Evolutionary conservation across 164 flowering plant genomes (phyloP).

Genomic region (Macadamia tetraphylla): DNA sequence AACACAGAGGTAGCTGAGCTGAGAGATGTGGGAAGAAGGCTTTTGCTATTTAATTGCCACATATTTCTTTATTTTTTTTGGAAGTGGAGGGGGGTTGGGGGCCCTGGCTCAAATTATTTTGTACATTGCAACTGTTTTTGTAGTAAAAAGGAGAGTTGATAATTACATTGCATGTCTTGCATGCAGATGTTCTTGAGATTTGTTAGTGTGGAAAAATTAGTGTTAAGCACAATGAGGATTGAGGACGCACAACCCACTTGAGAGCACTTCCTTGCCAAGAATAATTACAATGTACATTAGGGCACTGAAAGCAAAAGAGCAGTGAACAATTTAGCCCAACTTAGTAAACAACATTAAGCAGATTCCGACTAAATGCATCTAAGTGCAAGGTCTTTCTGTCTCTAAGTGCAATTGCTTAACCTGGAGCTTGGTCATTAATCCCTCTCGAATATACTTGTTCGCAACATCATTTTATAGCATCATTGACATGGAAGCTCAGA

Average conservation of each 20-base stretch:
- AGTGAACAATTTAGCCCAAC: neutral
- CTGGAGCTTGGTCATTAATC: constrained; percentile 50
- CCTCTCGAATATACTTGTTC: constrained; percentile 41
- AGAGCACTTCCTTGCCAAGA: no score
- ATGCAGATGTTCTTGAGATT: no score
- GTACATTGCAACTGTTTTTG: neutral
- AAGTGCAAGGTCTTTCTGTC: constrained; percentile 10
- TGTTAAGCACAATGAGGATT: no score
- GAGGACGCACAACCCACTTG: no score
- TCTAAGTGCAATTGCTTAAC: constrained; percentile 44
- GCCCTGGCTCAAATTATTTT: neutral
- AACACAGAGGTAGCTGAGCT: neutral
- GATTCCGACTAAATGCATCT: constrained; percentile 28
- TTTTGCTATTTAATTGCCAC: neutral
- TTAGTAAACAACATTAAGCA: neutral
- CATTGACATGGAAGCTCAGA: constrained; percentile 53
- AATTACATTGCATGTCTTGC: neutral
- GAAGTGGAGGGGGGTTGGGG: neutral
- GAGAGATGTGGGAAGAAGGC: neutral
- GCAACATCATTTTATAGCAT: constrained; percentile 42
- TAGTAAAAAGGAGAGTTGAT: neutral
- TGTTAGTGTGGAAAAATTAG: no score
- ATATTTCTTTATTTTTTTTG: no score
- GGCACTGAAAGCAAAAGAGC: no score
- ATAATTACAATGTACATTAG: no score